A percentile compares a stretch with the other conserved stretches of the same genome.
These are phyloP conservation scores for Peltaster fructicola DNA, from an alignment of 2,329 filamentous ascomycete genomes.

Conservation along the genomic window DNA sequence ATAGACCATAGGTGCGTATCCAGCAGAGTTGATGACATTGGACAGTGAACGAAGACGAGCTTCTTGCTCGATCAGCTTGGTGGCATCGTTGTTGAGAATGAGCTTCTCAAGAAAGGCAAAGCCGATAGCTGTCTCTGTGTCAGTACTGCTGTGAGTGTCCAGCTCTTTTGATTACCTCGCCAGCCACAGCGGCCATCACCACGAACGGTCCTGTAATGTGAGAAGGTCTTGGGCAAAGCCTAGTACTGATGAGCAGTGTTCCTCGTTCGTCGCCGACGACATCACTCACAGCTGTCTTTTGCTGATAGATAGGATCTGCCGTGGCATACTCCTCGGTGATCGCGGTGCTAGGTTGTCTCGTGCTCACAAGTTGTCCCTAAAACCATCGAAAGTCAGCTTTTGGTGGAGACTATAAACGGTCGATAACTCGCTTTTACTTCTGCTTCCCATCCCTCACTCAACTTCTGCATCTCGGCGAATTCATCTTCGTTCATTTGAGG, in stretches of 20 bases:
- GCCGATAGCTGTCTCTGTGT: constrained; percentile 50
- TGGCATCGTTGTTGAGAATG: constrained; percentile 45
- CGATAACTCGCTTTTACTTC: constrained; percentile 31
- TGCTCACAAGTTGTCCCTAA: constrained; percentile 76
- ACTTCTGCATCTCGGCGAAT: constrained; percentile 42
- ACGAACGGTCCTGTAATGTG: constrained; percentile 70
- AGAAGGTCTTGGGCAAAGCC: constrained; percentile 68
- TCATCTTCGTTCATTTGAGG: constrained; percentile 30
- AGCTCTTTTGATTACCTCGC: constrained; percentile 50
- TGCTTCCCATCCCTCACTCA: constrained; percentile 43
- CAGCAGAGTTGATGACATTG: constrained; percentile 50
- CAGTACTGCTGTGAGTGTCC: constrained; percentile 7
- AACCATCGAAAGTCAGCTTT: constrained; percentile 11
- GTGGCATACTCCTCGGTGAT: constrained; percentile 78
- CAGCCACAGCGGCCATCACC: constrained; percentile 95
- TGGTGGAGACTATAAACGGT: constrained; percentile 9
- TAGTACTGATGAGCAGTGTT: constrained; percentile 19
- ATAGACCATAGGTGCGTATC: constrained; percentile 50
- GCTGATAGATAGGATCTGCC: constrained; percentile 67
- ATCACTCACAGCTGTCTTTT: constrained; percentile 63
- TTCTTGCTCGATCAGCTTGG: constrained; percentile 51
- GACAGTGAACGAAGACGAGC: constrained; percentile 55
- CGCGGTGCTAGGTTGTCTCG: constrained; percentile 55
- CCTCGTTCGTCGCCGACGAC: not conserved
- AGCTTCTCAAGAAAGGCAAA: constrained; percentile 88